Percentiles rank a stretch among this genome's conserved stretches.
phyloP scores from a whole-genome alignment of 768 basidiomycete genomes.

The Lactarius indigo region DNA sequence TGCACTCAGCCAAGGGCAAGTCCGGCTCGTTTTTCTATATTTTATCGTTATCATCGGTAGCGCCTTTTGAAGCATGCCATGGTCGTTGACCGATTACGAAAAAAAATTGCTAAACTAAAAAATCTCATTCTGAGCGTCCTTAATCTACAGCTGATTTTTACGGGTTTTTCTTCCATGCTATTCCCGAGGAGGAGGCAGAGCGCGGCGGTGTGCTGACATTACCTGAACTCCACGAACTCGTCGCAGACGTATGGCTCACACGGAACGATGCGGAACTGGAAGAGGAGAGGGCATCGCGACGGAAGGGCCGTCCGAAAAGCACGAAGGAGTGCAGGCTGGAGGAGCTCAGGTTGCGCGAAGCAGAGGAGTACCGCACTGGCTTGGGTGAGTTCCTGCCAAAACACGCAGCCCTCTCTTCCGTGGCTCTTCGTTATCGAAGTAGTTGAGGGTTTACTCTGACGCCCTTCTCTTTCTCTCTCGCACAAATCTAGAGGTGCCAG shows the following conservation, averaged over 20 bases:
- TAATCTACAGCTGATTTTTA: constrained; percentile 57
- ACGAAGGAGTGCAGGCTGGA: constrained; percentile 62
- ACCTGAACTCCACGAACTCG: constrained; percentile 59
- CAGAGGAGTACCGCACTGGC: constrained; percentile 74
- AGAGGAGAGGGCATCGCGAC: constrained; percentile 53
- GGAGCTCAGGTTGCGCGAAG: constrained; percentile 63
- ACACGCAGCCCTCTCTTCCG: too few relatives aligned
- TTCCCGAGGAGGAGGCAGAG: constrained; percentile 45
- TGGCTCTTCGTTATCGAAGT: not conserved
- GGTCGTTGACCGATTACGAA: not conserved
- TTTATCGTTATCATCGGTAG: constrained; percentile 6
- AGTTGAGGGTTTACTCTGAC: not conserved
- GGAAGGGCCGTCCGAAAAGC: constrained; percentile 77
- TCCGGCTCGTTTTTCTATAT: constrained; percentile 1
- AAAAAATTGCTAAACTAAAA: not conserved
- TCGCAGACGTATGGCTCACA: constrained; percentile 70
- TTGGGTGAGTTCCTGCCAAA: constrained; percentile 51
- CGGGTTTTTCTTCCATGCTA: constrained; percentile 70
- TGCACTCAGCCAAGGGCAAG: constrained; percentile 52
- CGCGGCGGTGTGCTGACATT: constrained; percentile 47
- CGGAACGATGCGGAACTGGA: constrained; percentile 64
- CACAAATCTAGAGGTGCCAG: constrained; percentile 58
- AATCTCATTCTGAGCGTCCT: not conserved
- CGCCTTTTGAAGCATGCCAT: not conserved
- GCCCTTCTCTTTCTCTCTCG: not conserved